These are phyloP conservation scores for Inonotus hispidus DNA, from an alignment of 1,284 basidiomycete species.

Conservation along the genomic window DNA sequence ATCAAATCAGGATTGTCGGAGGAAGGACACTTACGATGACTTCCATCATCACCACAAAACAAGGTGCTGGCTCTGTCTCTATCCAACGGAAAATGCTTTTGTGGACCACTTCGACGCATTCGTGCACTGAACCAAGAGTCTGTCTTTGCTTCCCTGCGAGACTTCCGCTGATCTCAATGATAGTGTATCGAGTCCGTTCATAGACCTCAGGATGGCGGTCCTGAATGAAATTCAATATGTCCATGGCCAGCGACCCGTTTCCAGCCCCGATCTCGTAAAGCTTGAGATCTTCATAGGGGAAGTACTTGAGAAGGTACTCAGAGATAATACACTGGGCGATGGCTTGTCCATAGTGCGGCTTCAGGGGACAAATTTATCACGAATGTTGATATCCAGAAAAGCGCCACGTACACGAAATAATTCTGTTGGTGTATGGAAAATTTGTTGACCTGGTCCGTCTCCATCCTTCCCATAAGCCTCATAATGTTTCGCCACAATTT, in stretches of 20 bases:
- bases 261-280: slow-evolving; percentile 98
- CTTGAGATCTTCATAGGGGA: slow-evolving; percentile 91
- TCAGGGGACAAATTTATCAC: slow-evolving; percentile 20
- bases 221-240: slow-evolving; percentile 80
- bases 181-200: slow-evolving; percentile 83
- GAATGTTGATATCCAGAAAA: slow-evolving; percentile 10
- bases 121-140: slow-evolving; percentile 49
- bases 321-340: slow-evolving; percentile 85
- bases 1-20: not conserved
- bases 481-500: slow-evolving; percentile 74
- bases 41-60: slow-evolving; percentile 92
- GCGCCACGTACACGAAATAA: slow-evolving; percentile 79
- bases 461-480: slow-evolving; percentile 59
- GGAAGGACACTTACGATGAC: slow-evolving; percentile 70
- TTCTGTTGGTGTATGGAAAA: slow-evolving; percentile 99
- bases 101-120: slow-evolving; percentile 70
- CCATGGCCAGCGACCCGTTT: slow-evolving; percentile 89
- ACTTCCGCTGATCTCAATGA: slow-evolving; percentile 88
- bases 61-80: slow-evolving; percentile 71
- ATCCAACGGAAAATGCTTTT: slow-evolving; percentile 89
- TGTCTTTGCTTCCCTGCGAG: slow-evolving; percentile 70
- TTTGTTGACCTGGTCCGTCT: slow-evolving; percentile 80
- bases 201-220: slow-evolving; percentile 87
- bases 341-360: slow-evolving; percentile 94
- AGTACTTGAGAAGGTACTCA: slow-evolving; percentile 91